Conservation (phyloP, 2,329 filamentous ascomycete species). For the Orbilia quercus region DNA sequence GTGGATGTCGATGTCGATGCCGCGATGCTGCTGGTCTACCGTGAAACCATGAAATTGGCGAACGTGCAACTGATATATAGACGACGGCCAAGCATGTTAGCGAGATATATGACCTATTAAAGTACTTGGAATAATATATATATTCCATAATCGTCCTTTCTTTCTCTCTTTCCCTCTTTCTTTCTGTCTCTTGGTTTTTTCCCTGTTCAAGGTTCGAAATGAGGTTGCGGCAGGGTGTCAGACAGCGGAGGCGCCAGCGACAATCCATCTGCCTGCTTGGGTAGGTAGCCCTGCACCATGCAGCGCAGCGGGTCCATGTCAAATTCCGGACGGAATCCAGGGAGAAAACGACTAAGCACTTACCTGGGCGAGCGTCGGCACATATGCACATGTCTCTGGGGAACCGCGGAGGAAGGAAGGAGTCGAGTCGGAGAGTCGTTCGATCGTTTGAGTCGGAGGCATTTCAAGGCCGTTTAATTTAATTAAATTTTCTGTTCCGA, state of each 20-base stretch:
- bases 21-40: not conserved
- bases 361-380: slow-evolving; percentile 5
- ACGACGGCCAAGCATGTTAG: not conserved
- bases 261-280: slow-evolving; percentile 18
- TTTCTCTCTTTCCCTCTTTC: too few species aligned
- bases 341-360: slow-evolving; percentile 12
- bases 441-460: not conserved
- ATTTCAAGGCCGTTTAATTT: slow-evolving; percentile 4
- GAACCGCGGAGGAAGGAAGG: slow-evolving; percentile 3
- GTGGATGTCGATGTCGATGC: not conserved
- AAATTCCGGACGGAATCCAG: slow-evolving; percentile 7
- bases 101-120: too few species aligned
- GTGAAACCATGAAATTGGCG: not conserved
- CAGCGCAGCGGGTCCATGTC: not conserved
- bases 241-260: slow-evolving; percentile 1
- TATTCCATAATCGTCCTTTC: too few species aligned
- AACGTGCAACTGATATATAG: not conserved
- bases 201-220: not conserved
- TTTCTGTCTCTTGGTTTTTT: not conserved
- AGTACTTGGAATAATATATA: too few species aligned
- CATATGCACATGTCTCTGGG: slow-evolving; percentile 11
- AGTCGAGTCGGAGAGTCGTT: not conserved
- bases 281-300: slow-evolving; percentile 5
- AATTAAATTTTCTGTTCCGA: not conserved
- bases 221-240: slow-evolving; percentile 4